Evolutionary conservation across 2,329 filamentous ascomycete genomes (phyloP).

Genomic region (Dothideomycetidae sp.): DNA sequence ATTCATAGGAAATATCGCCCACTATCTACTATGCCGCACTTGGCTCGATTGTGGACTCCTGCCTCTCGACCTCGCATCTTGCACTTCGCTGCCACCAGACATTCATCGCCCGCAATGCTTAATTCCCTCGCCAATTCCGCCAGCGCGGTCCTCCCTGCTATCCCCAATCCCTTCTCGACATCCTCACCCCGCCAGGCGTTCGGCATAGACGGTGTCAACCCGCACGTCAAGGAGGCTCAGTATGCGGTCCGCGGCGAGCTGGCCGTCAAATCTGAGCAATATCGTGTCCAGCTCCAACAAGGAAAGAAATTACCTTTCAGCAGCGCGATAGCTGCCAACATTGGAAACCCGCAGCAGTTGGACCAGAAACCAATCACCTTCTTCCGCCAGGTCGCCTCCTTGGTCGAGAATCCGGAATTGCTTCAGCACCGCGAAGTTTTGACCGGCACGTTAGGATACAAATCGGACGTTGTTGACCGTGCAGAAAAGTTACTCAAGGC

Average conservation of each 20-base stretch:
- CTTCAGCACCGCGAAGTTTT: constrained; percentile 74
- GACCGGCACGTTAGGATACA: constrained; percentile 63
- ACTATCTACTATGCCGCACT: too few species aligned
- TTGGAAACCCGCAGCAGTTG: constrained; percentile 96
- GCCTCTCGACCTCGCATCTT: background rate
- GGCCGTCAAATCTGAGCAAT: constrained; percentile 83
- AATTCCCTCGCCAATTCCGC: background rate
- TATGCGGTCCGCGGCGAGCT: constrained; percentile 96
- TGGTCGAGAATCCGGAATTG: constrained; percentile 78
- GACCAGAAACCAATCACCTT: constrained; percentile 99
- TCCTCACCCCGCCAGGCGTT: constrained; percentile 26
- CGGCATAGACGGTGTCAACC: constrained; percentile 81
- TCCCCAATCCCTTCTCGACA: constrained; percentile 9
- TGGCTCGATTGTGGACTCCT: too few species aligned
- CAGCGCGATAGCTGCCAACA: constrained; percentile 62
- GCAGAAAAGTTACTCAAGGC: constrained; percentile 68
- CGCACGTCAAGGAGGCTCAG: constrained; percentile 69
- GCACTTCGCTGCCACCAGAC: too few species aligned
- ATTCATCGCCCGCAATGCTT: background rate
- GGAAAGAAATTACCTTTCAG: constrained; percentile 24
- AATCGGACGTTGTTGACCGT: constrained; percentile 74
- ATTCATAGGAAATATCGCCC: too few species aligned
- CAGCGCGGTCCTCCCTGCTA: background rate
- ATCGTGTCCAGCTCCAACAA: constrained; percentile 55
- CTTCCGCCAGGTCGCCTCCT: constrained; percentile 88